Evolutionary conservation across 495 filamentous ascomycete genomes (phyloP).

Genomic region (Daldinia loculata): DNA sequence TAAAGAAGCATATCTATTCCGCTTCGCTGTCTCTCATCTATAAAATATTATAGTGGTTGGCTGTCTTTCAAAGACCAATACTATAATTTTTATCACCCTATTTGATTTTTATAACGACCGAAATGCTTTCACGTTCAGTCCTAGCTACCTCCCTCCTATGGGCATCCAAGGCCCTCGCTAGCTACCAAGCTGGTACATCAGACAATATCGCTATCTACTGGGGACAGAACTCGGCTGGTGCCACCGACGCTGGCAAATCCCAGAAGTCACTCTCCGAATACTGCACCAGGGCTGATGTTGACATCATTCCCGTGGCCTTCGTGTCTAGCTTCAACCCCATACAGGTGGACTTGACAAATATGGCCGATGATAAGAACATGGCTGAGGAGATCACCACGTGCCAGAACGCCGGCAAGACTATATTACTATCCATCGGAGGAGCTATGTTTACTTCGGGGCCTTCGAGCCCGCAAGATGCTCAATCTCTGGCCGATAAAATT

Average conservation of each 20-base stretch:
- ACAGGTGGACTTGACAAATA: constrained; percentile 63
- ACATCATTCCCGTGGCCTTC: constrained; percentile 69
- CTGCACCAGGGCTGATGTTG: constrained; percentile 33
- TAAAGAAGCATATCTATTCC: constrained; percentile 1
- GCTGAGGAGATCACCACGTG: constrained; percentile 64
- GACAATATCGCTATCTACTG: constrained; percentile 73
- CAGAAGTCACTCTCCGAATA: constrained; percentile 37
- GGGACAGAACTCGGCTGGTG: constrained; percentile 47
- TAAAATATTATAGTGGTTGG: not conserved
- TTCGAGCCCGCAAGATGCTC: constrained; percentile 57
- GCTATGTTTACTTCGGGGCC: constrained; percentile 58
- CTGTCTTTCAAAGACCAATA: not conserved
- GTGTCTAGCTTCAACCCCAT: constrained; percentile 63
- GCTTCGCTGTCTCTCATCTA: not conserved
- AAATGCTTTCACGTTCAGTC: constrained; percentile 11
- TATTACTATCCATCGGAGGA: constrained; percentile 71
- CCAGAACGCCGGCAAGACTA: constrained; percentile 67
- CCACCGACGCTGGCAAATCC: constrained; percentile 6
- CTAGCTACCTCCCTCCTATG: constrained; percentile 12
- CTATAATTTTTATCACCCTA: not conserved
- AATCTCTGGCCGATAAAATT: constrained; percentile 63
- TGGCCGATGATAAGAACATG: constrained; percentile 62
- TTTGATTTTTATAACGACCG: not conserved
- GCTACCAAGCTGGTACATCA: constrained; percentile 57
- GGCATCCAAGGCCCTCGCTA: constrained; percentile 44